Base-by-base conservation (phyloP, 768 basidiomycete genomes). In the Piloderma croceum region DNA sequence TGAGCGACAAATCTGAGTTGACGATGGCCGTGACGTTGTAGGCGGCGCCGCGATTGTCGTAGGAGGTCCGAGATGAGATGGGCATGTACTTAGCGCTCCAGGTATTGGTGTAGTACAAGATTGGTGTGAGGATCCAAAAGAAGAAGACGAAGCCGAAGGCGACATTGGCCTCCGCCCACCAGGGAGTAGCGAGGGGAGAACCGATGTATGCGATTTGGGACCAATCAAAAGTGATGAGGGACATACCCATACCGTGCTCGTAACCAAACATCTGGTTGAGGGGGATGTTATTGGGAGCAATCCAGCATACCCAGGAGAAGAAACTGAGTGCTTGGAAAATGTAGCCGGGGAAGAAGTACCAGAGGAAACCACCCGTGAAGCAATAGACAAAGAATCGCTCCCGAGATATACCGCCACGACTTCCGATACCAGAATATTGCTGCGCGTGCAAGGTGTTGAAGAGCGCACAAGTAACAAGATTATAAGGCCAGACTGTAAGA, bases 391-490 rank as follows among this genome's bases (percentile, higher is more conserved):
- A 80, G 61, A 77, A 79, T 12, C 68, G 62, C 44, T 69, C 72
- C 25, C 78, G 71, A 2, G 71, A 70, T 37, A 78, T 60, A 17
- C 76, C 73, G 10, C 69, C 71, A 4, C 58, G 64, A 11, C 38
- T 51, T 5, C 70, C 68, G 12, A 67, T 63, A 27, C 74, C 75
- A 3, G 59, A 44, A 41, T 72, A 72, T 41, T 96, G 90, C 54
- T 97, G 94, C 6, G 96, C 96, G 55, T 99, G 96, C 5, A 98
- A 68, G 6, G 94, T 94, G 59, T 99, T 99, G 56, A 99, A 71
- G 31, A 96, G 63, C n/a, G 96, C 93, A 51, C 92, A 92, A 6
- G 82, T 80, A 41, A 97, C 86, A 27, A 99, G 70, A 58, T 96
- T 94, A 62, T 88, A 82, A 5, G 96, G 96, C 96, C 96, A 99